A percentile compares a stretch with the other conserved stretches of the same genome.
These are phyloP conservation scores for Nannochloropsis salina DNA, from an alignment of 108 stramenopile species.

Conservation along the genomic window DNA sequence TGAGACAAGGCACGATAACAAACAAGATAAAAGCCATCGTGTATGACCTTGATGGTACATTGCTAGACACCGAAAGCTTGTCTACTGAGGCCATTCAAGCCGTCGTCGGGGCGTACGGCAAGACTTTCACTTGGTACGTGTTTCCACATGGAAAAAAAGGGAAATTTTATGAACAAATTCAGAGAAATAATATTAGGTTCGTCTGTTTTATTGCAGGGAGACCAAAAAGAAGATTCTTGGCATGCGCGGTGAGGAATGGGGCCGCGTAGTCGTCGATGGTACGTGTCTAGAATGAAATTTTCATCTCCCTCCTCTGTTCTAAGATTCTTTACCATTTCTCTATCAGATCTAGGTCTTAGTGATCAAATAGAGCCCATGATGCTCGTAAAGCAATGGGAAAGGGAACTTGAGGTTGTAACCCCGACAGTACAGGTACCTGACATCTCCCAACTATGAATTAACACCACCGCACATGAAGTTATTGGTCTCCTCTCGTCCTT, in stretches of 20 bases:
- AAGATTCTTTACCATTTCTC: background rate
- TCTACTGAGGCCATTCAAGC: slow-evolving; percentile 29
- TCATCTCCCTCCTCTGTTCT: background rate
- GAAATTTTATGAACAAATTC: too few species aligned
- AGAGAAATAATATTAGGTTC: too few species aligned
- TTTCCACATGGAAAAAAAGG: background rate
- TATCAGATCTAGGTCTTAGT: slow-evolving; percentile 29
- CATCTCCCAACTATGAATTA: too few species aligned
- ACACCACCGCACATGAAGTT: too few species aligned
- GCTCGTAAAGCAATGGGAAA: slow-evolving; percentile 30
- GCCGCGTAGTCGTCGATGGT: slow-evolving; percentile 34
- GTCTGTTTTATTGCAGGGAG: background rate
- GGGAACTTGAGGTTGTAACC: slow-evolving; percentile 23
- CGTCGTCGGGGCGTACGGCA: slow-evolving; percentile 36
- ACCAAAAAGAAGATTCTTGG: slow-evolving; percentile 44
- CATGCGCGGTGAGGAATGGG: slow-evolving; percentile 35
- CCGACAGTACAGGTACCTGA: slow-evolving; percentile 30
- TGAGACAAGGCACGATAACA: too few species aligned
- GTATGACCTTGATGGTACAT: slow-evolving; percentile 25
- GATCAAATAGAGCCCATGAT: slow-evolving; percentile 21
- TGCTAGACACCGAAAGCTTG: slow-evolving; percentile 41
- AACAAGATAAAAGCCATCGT: background rate
- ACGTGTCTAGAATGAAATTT: background rate
- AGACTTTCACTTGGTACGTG: slow-evolving; percentile 39
- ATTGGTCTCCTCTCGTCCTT: too few species aligned